Conservation (phyloP, 2,329 filamentous ascomycete species). For the Arthroderma uncinatum region DNA sequence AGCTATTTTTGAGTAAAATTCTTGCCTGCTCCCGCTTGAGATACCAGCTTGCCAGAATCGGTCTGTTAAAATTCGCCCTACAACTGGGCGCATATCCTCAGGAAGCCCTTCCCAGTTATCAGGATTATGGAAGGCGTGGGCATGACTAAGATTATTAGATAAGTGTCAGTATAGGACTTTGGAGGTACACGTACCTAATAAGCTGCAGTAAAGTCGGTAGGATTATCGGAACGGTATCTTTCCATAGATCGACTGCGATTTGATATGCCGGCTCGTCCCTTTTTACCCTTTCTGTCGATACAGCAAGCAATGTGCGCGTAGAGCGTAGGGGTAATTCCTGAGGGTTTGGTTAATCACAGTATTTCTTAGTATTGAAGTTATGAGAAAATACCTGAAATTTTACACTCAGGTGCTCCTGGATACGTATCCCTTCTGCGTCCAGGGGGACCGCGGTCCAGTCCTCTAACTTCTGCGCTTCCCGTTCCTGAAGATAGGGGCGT, state of each 20-base stretch:
- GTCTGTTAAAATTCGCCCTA: constrained; percentile 77
- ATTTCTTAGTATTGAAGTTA: not conserved
- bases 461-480: constrained; percentile 60
- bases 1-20: constrained; percentile 86
- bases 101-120: constrained; percentile 71
- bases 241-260: constrained; percentile 72
- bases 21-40: constrained; percentile 86
- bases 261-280: constrained; percentile 61
- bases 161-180: not conserved
- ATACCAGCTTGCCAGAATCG: constrained; percentile 98
- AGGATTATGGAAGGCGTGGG: constrained; percentile 82
- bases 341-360: not conserved
- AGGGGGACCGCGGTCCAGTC: constrained; percentile 75
- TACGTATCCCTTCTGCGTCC: constrained; percentile 63
- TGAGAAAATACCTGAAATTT: constrained; percentile 50
- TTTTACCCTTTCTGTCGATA: constrained; percentile 80
- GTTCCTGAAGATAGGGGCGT: constrained; percentile 63
- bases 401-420: constrained; percentile 69
- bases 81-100: constrained; percentile 61
- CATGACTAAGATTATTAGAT: constrained; percentile 47
- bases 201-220: constrained; percentile 80
- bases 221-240: constrained; percentile 66
- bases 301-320: constrained; percentile 85
- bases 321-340: constrained; percentile 66
- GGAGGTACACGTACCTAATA: constrained; percentile 45